Percentiles rank a stretch among this genome's conserved stretches.
These are phyloP conservation scores for Globisporangium spinosum DNA, from an alignment of 352 stramenopile species.

Conservation along the genomic window DNA sequence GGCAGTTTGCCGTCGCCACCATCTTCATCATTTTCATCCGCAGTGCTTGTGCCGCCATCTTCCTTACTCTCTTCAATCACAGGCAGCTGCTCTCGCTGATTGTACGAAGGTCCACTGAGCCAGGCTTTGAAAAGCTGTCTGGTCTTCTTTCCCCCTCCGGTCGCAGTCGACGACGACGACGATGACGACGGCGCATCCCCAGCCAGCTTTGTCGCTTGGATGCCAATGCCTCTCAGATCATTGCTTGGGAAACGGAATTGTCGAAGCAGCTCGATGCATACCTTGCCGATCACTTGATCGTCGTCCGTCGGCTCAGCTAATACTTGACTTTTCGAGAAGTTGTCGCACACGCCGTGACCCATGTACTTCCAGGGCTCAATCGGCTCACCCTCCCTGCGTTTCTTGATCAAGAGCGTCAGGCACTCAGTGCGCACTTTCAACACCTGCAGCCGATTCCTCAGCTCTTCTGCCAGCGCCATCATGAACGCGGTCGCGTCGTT, in stretches of 20 bases:
- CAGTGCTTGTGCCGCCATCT: not conserved
- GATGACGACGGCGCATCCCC: constrained; percentile 1
- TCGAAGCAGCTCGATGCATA: constrained; percentile 53
- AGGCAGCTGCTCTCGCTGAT: not conserved
- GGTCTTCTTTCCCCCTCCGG: constrained; percentile 13
- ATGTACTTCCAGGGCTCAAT: constrained; percentile 86
- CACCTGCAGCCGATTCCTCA: constrained; percentile 55
- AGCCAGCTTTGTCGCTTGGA: constrained; percentile 74
- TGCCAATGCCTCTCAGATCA: constrained; percentile 69
- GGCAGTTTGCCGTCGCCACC: not conserved
- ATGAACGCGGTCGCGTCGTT: constrained; percentile 81
- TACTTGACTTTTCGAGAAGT: constrained; percentile 73
- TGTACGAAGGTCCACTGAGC: constrained; percentile 31
- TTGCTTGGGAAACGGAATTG: constrained; percentile 54
- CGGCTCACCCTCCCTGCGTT: constrained; percentile 56
- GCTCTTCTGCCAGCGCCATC: constrained; percentile 68
- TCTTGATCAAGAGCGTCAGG: constrained; percentile 85
- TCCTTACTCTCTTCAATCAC: constrained; percentile 1
- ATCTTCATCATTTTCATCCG: not conserved
- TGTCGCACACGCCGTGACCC: constrained; percentile 84
- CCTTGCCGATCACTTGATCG: constrained; percentile 40
- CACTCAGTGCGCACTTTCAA: constrained; percentile 56
- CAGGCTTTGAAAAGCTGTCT: constrained; percentile 51
- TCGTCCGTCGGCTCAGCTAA: constrained; percentile 58
- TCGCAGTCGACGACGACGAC: not conserved